These are phyloP conservation scores for Isatis tinctoria DNA, from an alignment of 345 rosid species.

Conservation along the genomic window DNA sequence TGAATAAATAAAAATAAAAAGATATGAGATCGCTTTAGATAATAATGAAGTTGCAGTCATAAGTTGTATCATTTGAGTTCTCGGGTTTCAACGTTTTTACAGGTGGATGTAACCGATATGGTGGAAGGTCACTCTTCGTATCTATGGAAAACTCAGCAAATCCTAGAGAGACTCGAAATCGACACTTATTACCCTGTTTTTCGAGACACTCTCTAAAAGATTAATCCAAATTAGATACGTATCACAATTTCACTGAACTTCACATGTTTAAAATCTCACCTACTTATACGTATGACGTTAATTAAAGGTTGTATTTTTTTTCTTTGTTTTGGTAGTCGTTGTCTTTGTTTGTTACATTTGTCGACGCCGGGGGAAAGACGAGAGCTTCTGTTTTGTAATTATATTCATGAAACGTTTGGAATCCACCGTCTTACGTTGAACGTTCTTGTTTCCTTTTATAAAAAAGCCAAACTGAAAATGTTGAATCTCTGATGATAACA, in stretches of 20 bases:
- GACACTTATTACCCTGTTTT: constrained; percentile 78
- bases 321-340: neutral
- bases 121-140: constrained; percentile 93
- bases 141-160: constrained; percentile 70
- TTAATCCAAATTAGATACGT: neutral
- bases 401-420: neutral
- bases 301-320: neutral
- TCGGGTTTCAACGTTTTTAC: constrained; percentile 22
- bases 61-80: neutral
- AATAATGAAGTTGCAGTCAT: neutral
- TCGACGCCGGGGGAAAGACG: constrained; percentile 13
- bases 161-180: constrained; percentile 75
- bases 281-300: neutral
- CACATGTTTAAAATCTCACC: neutral
- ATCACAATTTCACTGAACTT: neutral
- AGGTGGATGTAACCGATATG: constrained; percentile 75
- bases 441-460: neutral
- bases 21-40: constrained; percentile 17
- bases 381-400: constrained; percentile 5
- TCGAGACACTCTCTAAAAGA: constrained; percentile 27
- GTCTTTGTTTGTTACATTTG: neutral
- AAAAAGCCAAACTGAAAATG: neutral
- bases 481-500: neutral
- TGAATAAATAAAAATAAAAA: neutral
- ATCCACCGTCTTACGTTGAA: neutral